Evolutionary conservation across 441 rosid genomes (phyloP).

Genomic region (Erodium chrysanthum): DNA sequence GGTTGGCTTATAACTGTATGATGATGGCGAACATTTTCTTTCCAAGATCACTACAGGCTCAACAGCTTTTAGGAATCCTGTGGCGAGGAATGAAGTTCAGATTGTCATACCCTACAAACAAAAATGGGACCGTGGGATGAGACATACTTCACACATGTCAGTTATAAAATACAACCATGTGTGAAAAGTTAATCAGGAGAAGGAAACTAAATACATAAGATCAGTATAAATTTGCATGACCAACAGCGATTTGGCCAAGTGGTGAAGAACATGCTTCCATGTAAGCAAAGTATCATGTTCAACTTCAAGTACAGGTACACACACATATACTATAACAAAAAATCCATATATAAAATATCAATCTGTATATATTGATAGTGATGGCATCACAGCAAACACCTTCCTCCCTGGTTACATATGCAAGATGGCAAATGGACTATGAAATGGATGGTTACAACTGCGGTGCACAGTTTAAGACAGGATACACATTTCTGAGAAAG

Average conservation of each 20-base stretch:
- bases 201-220: background rate
- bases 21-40: conserved; percentile 11
- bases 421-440: no score
- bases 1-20: conserved; percentile 18
- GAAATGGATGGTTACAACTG: no score
- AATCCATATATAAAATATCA: no score
- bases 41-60: conserved; percentile 24
- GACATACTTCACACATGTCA: background rate
- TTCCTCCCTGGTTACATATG: no score
- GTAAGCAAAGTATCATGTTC: background rate
- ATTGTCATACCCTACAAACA: conserved; percentile 19
- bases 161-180: background rate
- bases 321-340: background rate
- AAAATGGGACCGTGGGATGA: background rate
- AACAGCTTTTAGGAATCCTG: conserved; percentile 11
- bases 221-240: background rate
- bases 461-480: no score
- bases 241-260: background rate
- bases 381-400: no score
- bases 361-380: no score
- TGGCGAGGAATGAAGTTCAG: conserved; percentile 9
- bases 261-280: background rate
- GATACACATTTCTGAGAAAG: no score
- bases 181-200: background rate
- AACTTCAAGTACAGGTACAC: background rate